Base-by-base conservation (phyloP, 2,329 filamentous ascomycete species). In the Talaromyces piceae region DNA sequence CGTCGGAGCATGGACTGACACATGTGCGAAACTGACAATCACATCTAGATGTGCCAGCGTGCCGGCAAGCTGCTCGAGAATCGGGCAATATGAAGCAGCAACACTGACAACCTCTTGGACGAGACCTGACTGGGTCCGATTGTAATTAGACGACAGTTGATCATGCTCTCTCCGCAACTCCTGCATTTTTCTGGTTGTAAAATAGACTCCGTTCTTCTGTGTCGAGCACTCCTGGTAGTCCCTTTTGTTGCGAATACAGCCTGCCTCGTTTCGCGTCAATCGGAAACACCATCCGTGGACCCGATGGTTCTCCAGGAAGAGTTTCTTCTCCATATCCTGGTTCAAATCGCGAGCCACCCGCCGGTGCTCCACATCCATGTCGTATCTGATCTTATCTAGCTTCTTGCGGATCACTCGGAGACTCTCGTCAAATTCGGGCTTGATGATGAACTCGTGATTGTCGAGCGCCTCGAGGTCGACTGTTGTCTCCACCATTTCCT, bases 171-270 rank as follows among this genome's bases (percentile, higher is more conserved):
- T 82, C 27, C 93, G 86, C 61, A 91, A 81, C 23, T 83, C 79
- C 63, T 90, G 86, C 60, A 98, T 77, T 27, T 79, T 83, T 49
- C 82, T 83, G 3, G 93, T 98, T 1, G 93, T 97, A 69, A 98
- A 98, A 73, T 93, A 98, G 50, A 97, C 93, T 41, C 93, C 93
- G 66, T 96, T 98, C 78, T 98, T 98, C 71, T 97, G 93, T 0
- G 94, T 98, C 0, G 91, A 95, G 67, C 90, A 95, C 69, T 98
- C 93, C 62, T 91, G 86, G 62, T 97, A 98, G 46, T 83, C 78
- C 53, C 82, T 84, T 65, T 93, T 95, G 70, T 94, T 94, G 55
- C 93, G 86, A 60, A 98, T 98, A 61, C 88, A 94, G 13, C 87
- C 85, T 1, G 93, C 89, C 73, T 98, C 93, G 53, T 76, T 91